Evolutionary conservation across 2,329 filamentous ascomycete genomes (phyloP), one percentile per base, ranked within the genome.

Genomic region (Nemania abortiva): DNA sequence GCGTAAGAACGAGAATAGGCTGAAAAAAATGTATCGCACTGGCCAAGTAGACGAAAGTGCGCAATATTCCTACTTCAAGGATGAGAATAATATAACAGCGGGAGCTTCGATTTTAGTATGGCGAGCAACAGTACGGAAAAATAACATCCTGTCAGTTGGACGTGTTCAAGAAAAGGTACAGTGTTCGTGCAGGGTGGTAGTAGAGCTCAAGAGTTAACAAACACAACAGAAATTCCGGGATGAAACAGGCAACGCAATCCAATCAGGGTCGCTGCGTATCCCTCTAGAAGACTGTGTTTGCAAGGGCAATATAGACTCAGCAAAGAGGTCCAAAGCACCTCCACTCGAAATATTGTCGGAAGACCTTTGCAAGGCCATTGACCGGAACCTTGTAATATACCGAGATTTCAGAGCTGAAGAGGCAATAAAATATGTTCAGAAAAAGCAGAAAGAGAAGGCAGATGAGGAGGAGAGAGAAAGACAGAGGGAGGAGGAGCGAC

Each of bases 21-120:
- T 57, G 27, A 57, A 4, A 22, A 52, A 52, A 31, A 42, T 29
- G 15, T 64, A 42, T 29, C 53, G 62, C 31, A 42, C 20, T 11
- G 18, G 31, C 62, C 13, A 57, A 39, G 5, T 34, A 11, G n/a
- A 64, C n/a, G 53, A 57, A 42, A 64, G 18, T 9, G 42, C 10
- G 9, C 10, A 11, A 20, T n/a, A 50, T 10, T 39, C 29, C 27
- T 64, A 64, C 45, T 4, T 31, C 1, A 39, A 3, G 1, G 62
- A 64, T 22, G 53, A 39, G 22, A 22, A 31, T 10, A 64, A 64
- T 52, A n/a, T 52, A 52, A 64, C 62, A n/a, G 61, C 29, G 1
- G 31, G 15, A n/a, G 62, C 42, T 52, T 64, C 62, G 18, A 64
- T 64, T 52, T 57, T 57, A 45, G 45, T 58, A 10, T 64, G 53